Percentiles rank a stretch among this genome's conserved stretches.
Conservation (phyloP, 371 early-diverging fungal genomes). For the Mortierella sp. region DNA sequence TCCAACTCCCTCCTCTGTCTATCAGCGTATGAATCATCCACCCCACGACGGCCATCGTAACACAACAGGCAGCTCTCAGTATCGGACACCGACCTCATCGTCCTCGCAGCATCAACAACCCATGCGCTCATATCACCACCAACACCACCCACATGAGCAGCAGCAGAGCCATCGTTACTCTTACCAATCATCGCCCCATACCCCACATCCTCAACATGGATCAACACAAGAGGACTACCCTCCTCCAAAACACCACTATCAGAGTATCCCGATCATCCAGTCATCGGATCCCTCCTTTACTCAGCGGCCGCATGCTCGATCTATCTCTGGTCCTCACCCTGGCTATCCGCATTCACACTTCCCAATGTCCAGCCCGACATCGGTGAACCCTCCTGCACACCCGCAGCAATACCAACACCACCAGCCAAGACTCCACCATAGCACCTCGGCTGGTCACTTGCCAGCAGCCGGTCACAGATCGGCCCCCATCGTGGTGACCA, state of each 20-base stretch:
- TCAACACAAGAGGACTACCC: conserved; percentile 8
- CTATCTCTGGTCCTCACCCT: conserved; percentile 11
- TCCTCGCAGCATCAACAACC: background rate
- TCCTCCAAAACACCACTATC: background rate
- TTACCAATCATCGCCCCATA: too few relatives aligned
- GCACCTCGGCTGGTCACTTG: conserved; percentile 35
- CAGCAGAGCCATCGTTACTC: conserved; percentile 7
- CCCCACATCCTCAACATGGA: background rate
- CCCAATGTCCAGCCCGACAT: too few relatives aligned
- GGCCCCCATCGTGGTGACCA: background rate
- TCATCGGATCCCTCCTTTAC: conserved; percentile 20
- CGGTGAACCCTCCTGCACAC: conserved; percentile 3
- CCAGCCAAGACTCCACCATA: conserved; percentile 33
- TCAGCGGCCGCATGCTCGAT: conserved; percentile 22
- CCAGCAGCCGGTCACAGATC: conserved; percentile 9
- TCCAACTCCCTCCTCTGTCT: background rate
- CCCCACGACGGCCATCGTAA: background rate
- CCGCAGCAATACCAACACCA: conserved; percentile 14
- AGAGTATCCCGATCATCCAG: conserved; percentile 7
- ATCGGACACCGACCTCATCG: too few relatives aligned
- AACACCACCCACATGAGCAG: background rate
- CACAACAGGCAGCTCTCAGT: background rate
- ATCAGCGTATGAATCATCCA: conserved; percentile 7
- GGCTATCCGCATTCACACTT: conserved; percentile 2
- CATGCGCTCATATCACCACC: background rate